Base-by-base conservation (phyloP, 169 alveolate species). In the Eimeria necatrix region DNA sequence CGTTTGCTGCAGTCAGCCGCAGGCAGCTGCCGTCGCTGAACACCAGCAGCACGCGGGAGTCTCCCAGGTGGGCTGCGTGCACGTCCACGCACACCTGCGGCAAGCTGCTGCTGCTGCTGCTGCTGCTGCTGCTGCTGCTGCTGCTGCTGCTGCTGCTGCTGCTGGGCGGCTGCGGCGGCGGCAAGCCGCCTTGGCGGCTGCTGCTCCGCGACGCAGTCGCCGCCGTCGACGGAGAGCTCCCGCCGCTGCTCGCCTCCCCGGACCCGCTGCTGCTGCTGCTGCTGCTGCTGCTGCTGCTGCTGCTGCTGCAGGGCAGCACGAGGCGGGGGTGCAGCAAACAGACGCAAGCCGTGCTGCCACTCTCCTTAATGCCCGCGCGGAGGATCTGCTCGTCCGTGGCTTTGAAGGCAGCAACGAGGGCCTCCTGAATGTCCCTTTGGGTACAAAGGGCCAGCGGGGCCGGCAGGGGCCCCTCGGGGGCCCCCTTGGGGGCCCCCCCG, bases 291-390 rank as follows among this genome's bases (percentile, higher is more conserved):
- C 14, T 53, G 14, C 20, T 53, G 64, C 64, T 53, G 64, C 64
- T 53, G 64, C 64, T 53, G 64, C 64, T 53, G 64, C 64, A 9
- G 53, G 84, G 52, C 26, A 73, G 56, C 10, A 51, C 5, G 18
- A 73, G 56, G 5, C n/a, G 8, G 18, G 94, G 94, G n/a, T 59
- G 70, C n/a, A 91, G 20, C 5, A 91, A 61, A 41, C 93, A 83
- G 59, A 80, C 86, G 32, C 95, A 92, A 2, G 95, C 95, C 7
- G 95, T 92, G 46, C 92, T 89, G 71, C 95, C 95, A 22, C 95
- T 76, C 41, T 78, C 73, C 8, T 2, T 2, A 26, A 78, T 41
- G 5, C 93, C 93, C 49, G 20, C 24, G 10, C 60, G 76, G 52
- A 89, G 88, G 59, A 73, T 16, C 61, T 73, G 53, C 70, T 68